Base-by-base conservation (phyloP, 2,329 filamentous ascomycete species). In the Arthrobotrys pseudoclavata region DNA sequence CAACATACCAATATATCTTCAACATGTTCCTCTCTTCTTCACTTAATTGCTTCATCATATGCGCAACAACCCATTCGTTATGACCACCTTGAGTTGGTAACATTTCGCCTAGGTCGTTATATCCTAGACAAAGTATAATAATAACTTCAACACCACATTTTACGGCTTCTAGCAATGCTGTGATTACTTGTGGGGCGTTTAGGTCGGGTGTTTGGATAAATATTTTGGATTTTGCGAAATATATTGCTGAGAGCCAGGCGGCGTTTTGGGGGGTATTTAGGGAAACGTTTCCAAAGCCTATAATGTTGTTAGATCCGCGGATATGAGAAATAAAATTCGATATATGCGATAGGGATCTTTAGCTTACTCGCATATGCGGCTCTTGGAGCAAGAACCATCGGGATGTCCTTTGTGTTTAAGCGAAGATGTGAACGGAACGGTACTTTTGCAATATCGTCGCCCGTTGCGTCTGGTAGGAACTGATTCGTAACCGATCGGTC, bases 21-120 rank as follows among this genome's bases (percentile, higher is more conserved):
- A 77, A 40, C 4, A 15, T 45, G 0, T 13, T 12, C 37, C 15
- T 69, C n/a, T 69, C 71, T 9, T 50, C 26, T 10, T 64, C 48
- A 9, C 24, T 66, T 4, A 76, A 40, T 29, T 69, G 24, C 15
- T 29, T 22, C 22, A 71, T 71, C 67, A 77, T 70, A 15, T 29
- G 22, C 9, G 61, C 52, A 6, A 71, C 66, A 2, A 77, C 53
- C 31, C 12, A 55, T 34, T 77, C 74, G 18, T 77, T 77, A 24
- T 77, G 74, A 6, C 74, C 74, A 1, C 74, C 74, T 68, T 77
- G 74, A 4, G 61, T 22, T 1, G 74, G 74, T 6, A 77, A 40
- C 74, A 77, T 77, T 29, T 77, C 74, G 3, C 74, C 74, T 3
- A 77, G 67, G n/a, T 77, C 74, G 40, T 77, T 77, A 18, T 77